Evolutionary conservation across 345 rosid genomes (phyloP), one percentile per base, ranked within the genome.

Genomic region (Populus simonii): DNA sequence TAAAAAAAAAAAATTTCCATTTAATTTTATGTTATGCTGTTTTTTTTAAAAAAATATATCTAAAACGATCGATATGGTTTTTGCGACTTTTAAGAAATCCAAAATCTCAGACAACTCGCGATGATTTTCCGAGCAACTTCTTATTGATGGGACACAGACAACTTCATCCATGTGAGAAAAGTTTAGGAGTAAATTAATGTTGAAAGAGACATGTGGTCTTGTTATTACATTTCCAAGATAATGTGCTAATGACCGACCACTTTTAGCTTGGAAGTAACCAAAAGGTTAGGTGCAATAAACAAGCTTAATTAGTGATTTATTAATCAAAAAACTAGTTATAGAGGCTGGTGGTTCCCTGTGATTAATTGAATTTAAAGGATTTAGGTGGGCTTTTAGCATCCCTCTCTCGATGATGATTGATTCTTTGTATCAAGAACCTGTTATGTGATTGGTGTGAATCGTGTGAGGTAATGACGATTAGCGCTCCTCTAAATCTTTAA

Each of bases 201-300:
- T 41, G 45, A 41, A 41, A 41, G 13, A 41, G 10, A 41, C 45
- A 41, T 41, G 11, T 41, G 39, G n/a, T 29, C 17, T 51, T 71
- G 29, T 49, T 31, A 8, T 31, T 31, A 18, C 10, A 18, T 27
- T 61, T 62, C 41, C 47, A 41, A 22, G 1, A 22, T 3, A 41
- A 25, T 63, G 29, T 45, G 41, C 11, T 25, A 67, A 67, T 31
- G 36, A 63, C 72, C 53, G 66, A 36, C 78, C 78, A 66, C 78
- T 66, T 66, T 75, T 1, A 41, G 36, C 1, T 3, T n/a, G 13
- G 6, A 57, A n/a, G 63, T 57, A 57, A 9, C 23, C 23, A 8
- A n/a, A 22, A 57, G 20, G 1, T 17, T 6, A 25, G 12, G n/a
- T n/a, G 63, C 63, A n/a, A 57, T 57, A n/a, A 57, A 57, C 63